Conservation (phyloP, 2,329 filamentous ascomycete genomes). For the Exophiala viscosa region DNA sequence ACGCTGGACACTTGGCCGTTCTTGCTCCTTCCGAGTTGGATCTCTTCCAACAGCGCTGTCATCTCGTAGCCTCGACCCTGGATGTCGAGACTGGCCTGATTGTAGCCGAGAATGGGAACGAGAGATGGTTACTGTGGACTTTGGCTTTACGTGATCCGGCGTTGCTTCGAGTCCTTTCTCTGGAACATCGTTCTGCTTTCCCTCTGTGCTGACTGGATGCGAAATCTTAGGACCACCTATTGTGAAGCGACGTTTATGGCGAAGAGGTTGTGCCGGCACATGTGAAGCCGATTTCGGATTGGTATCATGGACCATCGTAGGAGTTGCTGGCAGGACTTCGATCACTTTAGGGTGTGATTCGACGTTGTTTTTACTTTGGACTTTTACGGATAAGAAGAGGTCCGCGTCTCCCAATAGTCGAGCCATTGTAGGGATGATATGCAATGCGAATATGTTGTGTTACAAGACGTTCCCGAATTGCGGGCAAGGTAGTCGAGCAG, state of each 20-base stretch:
- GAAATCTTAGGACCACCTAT: neutral
- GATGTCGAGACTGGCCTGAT: too few species aligned
- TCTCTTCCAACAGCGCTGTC: too few species aligned
- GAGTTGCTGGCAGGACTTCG: neutral
- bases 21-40: too few species aligned
- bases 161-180: neutral
- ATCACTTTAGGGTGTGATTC: neutral
- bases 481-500: neutral
- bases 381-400: slow-evolving; percentile 1
- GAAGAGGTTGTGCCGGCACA: neutral
- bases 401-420: neutral
- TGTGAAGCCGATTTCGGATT: neutral
- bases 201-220: neutral
- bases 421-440: neutral
- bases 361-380: neutral
- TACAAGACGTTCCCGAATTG: neutral
- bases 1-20: too few species aligned
- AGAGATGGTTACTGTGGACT: neutral
- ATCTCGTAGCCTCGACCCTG: too few species aligned
- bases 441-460: too few species aligned
- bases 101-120: neutral
- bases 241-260: slow-evolving; percentile 5
- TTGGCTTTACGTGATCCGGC: neutral
- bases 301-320: neutral
- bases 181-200: neutral